phyloP scores from a whole-genome alignment of 2,329 filamentous ascomycete species.

The Blastomyces percursus region DNA sequence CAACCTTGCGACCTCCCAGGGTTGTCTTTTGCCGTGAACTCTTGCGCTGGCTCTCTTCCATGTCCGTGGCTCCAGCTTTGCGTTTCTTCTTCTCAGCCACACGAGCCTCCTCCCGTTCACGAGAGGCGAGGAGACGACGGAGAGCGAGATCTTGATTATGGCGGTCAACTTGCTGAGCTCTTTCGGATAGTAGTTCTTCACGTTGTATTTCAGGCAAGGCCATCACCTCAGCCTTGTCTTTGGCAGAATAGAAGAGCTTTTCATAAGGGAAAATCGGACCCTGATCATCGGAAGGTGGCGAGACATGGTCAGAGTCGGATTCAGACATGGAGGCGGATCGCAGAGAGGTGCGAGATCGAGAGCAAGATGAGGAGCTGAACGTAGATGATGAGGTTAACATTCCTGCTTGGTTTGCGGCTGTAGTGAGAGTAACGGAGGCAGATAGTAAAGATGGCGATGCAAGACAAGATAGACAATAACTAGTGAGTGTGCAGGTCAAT shows the following conservation, averaged over 20 bases:
- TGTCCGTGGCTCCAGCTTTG: slow-evolving; percentile 65
- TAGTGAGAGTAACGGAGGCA: slow-evolving; percentile 9
- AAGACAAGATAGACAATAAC: background rate
- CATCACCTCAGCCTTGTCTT: slow-evolving; percentile 70
- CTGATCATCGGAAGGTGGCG: slow-evolving; percentile 36
- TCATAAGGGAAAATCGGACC: slow-evolving; percentile 67
- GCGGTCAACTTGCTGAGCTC: slow-evolving; percentile 69
- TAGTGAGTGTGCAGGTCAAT: slow-evolving; percentile 10
- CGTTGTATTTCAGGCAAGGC: slow-evolving; percentile 80
- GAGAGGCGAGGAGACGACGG: slow-evolving; percentile 60
- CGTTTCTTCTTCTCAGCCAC: slow-evolving; percentile 50
- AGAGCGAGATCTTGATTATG: slow-evolving; percentile 73
- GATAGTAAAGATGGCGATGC: slow-evolving; percentile 9
- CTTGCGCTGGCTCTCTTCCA: slow-evolving; percentile 68
- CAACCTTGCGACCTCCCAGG: slow-evolving; percentile 53
- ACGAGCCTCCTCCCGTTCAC: slow-evolving; percentile 51
- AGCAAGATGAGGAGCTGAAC: slow-evolving; percentile 55
- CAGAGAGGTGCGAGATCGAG: slow-evolving; percentile 58
- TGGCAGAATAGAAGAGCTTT: slow-evolving; percentile 64
- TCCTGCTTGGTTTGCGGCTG: background rate
- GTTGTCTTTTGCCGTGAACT: slow-evolving; percentile 60
- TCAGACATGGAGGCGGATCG: slow-evolving; percentile 84
- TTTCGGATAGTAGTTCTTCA: slow-evolving; percentile 80
- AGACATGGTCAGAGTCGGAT: slow-evolving; percentile 62
- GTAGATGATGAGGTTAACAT: background rate